These are phyloP conservation scores for Exidia glandulosa DNA, from an alignment of 768 basidiomycete species.

Conservation along the genomic window DNA sequence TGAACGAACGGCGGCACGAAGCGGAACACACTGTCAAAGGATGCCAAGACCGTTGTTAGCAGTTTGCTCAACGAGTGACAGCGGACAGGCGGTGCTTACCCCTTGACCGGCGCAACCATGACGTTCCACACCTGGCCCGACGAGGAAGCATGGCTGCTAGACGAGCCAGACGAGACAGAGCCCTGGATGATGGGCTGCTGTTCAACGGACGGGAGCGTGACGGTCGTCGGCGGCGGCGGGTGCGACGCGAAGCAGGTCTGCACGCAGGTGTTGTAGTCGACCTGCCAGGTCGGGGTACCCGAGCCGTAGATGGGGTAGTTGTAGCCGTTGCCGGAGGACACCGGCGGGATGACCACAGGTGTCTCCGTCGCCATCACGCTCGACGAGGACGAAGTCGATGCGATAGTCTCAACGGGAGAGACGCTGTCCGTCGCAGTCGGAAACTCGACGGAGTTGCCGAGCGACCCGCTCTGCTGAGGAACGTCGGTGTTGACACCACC, in stretches of 20 bases:
- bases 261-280: not conserved
- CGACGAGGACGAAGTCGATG: not conserved
- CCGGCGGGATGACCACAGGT: not conserved
- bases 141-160: not conserved
- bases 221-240: not conserved
- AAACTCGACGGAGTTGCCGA: not conserved
- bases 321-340: not conserved
- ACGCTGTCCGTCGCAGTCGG: not conserved
- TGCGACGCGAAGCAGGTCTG: not conserved
- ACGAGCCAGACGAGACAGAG: not conserved
- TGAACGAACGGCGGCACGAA: conserved; percentile 16
- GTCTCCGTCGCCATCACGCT: not conserved
- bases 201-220: not conserved
- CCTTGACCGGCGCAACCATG: not conserved
- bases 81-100: no score
- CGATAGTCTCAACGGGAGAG: not conserved
- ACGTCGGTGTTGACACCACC: not conserved
- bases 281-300: not conserved
- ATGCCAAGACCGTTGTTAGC: no score
- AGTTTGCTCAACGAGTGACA: no score
- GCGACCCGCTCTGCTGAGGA: not conserved
- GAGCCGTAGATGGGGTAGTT: not conserved
- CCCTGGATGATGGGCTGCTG: not conserved
- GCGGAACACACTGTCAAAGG: conserved; percentile 20
- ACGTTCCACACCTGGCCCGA: not conserved